phyloP scores from a whole-genome alignment of 2,329 filamentous ascomycete genomes.

The Sporothrix pseudoabietina region DNA sequence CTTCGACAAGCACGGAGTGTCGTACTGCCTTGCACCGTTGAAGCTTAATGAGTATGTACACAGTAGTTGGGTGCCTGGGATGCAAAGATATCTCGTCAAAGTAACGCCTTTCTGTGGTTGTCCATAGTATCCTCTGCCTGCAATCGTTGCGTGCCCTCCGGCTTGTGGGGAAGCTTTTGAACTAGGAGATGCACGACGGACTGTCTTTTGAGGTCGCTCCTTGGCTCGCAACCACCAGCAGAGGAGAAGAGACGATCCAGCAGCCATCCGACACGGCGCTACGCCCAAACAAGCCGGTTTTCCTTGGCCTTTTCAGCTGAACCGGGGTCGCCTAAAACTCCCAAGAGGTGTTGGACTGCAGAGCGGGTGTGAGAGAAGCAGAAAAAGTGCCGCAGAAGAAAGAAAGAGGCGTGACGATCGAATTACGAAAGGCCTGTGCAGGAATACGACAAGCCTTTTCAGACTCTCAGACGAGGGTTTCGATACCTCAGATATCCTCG shows the following conservation, averaged over 20 bases:
- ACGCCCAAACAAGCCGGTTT: constrained; percentile 5
- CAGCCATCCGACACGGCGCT: constrained; percentile 6
- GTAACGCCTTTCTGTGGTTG: neutral
- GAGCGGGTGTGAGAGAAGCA: neutral
- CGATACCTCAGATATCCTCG: neutral
- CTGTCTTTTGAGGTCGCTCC: neutral
- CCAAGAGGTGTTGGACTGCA: neutral
- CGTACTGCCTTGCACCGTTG: neutral
- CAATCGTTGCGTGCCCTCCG: neutral
- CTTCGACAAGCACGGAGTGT: neutral
- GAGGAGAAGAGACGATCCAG: constrained; percentile 6
- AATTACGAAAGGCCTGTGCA: constrained; percentile 14
- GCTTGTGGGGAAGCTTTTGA: constrained; percentile 10
- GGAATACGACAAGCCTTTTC: constrained; percentile 9
- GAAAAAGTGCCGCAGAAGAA: neutral
- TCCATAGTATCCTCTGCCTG: neutral
- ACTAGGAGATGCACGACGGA: constrained; percentile 7
- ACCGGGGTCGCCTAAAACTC: constrained; percentile 5
- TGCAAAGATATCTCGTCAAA: neutral
- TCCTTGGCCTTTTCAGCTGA: constrained; percentile 22
- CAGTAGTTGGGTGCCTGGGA: neutral
- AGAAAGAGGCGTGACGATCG: constrained; percentile 6
- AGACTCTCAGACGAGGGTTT: neutral
- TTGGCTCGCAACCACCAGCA: neutral
- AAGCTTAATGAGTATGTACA: neutral